phyloP scores from a whole-genome alignment of 352 stramenopile genomes.

The Phytopythium kandeliae region DNA sequence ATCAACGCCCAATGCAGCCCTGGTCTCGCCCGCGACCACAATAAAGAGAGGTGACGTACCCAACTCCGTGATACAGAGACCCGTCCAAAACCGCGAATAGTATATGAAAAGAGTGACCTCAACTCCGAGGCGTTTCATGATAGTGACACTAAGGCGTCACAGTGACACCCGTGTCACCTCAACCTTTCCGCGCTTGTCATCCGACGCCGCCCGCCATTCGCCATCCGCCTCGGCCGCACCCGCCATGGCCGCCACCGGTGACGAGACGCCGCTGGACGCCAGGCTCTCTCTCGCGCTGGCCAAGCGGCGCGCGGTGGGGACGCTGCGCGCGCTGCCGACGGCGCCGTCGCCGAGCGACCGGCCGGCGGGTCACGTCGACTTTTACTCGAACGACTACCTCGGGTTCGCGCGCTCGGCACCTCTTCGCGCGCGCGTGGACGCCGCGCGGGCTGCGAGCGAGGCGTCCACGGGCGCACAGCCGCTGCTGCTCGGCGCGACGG shows the following conservation, averaged over 20 bases:
- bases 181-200: too few relatives aligned
- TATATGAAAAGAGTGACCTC: too few relatives aligned
- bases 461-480: slow-evolving; percentile 28
- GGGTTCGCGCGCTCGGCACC: slow-evolving; percentile 79
- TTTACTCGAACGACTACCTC: slow-evolving; percentile 98
- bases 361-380: slow-evolving; percentile 72
- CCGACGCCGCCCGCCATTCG: too few relatives aligned
- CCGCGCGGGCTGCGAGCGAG: neutral
- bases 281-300: slow-evolving; percentile 17
- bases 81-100: too few relatives aligned
- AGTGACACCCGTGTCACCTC: too few relatives aligned
- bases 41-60: too few relatives aligned
- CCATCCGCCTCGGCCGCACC: neutral
- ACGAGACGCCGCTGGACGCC: slow-evolving; percentile 5
- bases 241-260: neutral
- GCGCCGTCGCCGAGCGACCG: slow-evolving; percentile 12
- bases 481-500: slow-evolving; percentile 59
- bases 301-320: slow-evolving; percentile 30
- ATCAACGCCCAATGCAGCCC: too few relatives aligned
- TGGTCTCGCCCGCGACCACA: too few relatives aligned
- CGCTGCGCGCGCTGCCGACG: slow-evolving; percentile 40
- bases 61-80: too few relatives aligned
- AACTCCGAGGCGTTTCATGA: too few relatives aligned
- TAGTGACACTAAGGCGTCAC: too few relatives aligned
- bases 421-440: slow-evolving; percentile 47